Evolutionary conservation across 805 yeast genomes (phyloP).

Genomic region (Spathaspora boniae): DNA sequence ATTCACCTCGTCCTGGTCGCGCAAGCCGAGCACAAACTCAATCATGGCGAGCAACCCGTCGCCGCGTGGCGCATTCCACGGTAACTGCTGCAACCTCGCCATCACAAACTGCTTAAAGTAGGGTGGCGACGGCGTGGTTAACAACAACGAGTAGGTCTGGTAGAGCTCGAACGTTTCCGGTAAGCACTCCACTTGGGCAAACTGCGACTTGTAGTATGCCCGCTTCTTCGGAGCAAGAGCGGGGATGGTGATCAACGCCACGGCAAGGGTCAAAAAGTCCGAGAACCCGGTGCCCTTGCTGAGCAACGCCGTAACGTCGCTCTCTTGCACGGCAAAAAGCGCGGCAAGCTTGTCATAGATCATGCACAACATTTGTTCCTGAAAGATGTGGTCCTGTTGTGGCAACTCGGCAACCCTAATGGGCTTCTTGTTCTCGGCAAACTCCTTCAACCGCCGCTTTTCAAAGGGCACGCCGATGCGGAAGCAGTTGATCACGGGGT

Average conservation of each 20-base stretch:
- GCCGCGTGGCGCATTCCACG: slow-evolving; percentile 44
- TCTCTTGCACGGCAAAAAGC: slow-evolving; percentile 32
- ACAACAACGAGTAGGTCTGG: slow-evolving; percentile 54
- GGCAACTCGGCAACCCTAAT: slow-evolving; percentile 18
- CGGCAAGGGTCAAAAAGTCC: slow-evolving; percentile 50
- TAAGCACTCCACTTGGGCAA: slow-evolving; percentile 27
- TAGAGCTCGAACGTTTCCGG: slow-evolving; percentile 70
- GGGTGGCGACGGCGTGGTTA: slow-evolving; percentile 46
- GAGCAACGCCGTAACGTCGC: slow-evolving; percentile 52
- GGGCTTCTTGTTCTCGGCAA: slow-evolving; percentile 28
- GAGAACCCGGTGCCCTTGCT: slow-evolving; percentile 66
- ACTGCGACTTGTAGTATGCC: slow-evolving; percentile 16
- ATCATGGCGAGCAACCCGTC: slow-evolving; percentile 74
- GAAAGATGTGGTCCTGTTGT: slow-evolving; percentile 5
- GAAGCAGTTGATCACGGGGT: slow-evolving; percentile 51
- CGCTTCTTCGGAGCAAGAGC: too few species aligned
- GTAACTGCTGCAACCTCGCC: slow-evolving; percentile 49
- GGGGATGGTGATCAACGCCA: slow-evolving; percentile 41
- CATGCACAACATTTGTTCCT: slow-evolving; percentile 22
- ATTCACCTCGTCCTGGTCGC: slow-evolving; percentile 69
- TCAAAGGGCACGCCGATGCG: slow-evolving; percentile 64
- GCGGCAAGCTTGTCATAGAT: slow-evolving; percentile 26
- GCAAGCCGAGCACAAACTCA: slow-evolving; percentile 72
- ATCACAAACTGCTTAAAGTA: slow-evolving; percentile 48
- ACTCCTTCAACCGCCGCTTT: slow-evolving; percentile 53